phyloP scores from a whole-genome alignment of 1,139 yeast species.

The Yamadazyma aaseri region DNA sequence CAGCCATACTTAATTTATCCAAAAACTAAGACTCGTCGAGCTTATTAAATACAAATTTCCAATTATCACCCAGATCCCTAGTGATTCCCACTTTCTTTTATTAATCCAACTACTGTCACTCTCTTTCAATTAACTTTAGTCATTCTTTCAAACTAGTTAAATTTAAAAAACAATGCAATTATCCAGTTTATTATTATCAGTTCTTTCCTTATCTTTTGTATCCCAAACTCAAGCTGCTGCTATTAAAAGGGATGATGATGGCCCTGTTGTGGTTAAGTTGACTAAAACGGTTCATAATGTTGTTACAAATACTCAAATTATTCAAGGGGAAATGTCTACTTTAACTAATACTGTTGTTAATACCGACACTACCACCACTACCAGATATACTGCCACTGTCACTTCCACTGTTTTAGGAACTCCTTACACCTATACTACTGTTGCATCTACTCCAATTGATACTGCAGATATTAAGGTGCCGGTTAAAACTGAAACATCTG shows the following conservation, averaged over 20 bases:
- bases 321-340: constrained; percentile 32
- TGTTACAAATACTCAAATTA: constrained; percentile 33
- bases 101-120: constrained; percentile 11
- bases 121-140: constrained; percentile 18
- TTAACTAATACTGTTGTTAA: constrained; percentile 28
- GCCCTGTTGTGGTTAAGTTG: constrained; percentile 32
- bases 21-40: no score
- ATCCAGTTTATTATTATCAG: constrained; percentile 25
- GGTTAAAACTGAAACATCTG: constrained; percentile 7
- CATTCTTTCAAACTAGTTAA: constrained; percentile 18
- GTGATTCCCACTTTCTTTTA: constrained; percentile 10
- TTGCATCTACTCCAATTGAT: constrained; percentile 35
- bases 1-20: no score
- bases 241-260: constrained; percentile 25
- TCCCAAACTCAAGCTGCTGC: constrained; percentile 30
- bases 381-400: constrained; percentile 47
- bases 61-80: constrained; percentile 7
- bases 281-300: constrained; percentile 37
- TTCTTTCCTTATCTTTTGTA: constrained; percentile 20
- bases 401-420: constrained; percentile 44
- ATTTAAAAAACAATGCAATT: constrained; percentile 29
- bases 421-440: constrained; percentile 39
- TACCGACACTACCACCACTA: constrained; percentile 38
- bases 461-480: constrained; percentile 13
- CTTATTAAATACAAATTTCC: no score